Evolutionary conservation across 257 asterid genomes (phyloP).

Genomic region (Solanum appendiculatum): DNA sequence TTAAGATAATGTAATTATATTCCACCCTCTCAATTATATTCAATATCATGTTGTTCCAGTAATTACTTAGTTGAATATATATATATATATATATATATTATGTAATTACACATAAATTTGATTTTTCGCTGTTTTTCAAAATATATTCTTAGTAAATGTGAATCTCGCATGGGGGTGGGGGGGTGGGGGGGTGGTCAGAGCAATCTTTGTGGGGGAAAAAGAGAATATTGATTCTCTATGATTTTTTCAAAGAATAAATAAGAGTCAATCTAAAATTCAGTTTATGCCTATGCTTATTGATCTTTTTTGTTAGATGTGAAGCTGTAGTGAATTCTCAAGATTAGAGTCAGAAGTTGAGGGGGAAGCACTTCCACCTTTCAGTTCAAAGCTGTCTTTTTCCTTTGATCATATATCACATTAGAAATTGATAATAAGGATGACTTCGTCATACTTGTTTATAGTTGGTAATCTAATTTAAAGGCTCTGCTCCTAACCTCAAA

Average conservation of each 20-base stretch:
- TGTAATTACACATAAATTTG: background rate
- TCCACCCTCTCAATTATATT: background rate
- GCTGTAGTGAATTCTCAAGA: background rate
- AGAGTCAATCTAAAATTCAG: background rate
- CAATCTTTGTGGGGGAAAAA: background rate
- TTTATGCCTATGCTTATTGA: too few species aligned
- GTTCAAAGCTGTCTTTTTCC: rapidly evolving
- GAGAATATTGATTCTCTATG: background rate
- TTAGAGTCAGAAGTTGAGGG: background rate
- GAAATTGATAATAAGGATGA: background rate
- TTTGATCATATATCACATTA: background rate
- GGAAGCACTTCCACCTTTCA: background rate
- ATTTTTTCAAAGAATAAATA: too few species aligned
- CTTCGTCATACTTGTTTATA: too few species aligned
- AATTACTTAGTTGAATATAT: background rate
- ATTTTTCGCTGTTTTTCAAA: background rate
- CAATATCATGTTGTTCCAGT: background rate
- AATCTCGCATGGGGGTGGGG: too few species aligned
- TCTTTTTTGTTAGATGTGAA: background rate
- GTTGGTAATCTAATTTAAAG: too few species aligned
- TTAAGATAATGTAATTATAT: too few species aligned
- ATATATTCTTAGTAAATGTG: too few species aligned
- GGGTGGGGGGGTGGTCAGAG: too few species aligned
- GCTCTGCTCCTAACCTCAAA: background rate
- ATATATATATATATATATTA: background rate